Conservation (phyloP, 345 rosid genomes). For the Lepidium aucheri region DNA sequence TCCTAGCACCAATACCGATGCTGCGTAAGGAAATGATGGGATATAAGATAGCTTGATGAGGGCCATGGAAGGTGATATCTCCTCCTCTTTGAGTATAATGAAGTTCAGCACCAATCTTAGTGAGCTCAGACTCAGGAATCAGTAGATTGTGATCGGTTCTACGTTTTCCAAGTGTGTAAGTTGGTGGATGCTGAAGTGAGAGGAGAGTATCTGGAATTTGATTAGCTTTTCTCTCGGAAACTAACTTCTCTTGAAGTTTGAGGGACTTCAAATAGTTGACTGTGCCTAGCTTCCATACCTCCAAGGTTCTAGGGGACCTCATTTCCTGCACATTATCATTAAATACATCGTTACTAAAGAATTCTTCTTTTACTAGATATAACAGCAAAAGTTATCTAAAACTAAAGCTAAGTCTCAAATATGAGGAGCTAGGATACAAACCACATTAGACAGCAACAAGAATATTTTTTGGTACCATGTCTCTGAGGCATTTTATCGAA, state of each 20-base stretch:
- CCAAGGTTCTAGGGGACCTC: constrained; percentile 47
- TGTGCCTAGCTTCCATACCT: constrained; percentile 71
- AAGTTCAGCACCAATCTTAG: constrained; percentile 68
- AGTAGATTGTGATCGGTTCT: constrained; percentile 72
- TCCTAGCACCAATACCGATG: constrained; percentile 64
- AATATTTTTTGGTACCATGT: background rate
- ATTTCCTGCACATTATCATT: constrained; percentile 34
- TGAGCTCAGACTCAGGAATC: constrained; percentile 53
- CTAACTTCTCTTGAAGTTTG: constrained; percentile 67
- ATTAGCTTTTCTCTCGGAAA: constrained; percentile 44
- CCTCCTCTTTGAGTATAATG: constrained; percentile 93
- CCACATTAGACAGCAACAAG: background rate
- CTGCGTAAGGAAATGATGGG: constrained; percentile 73
- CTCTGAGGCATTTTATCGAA: constrained; percentile 28
- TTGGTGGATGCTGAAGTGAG: constrained; percentile 81
- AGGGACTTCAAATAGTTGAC: constrained; percentile 71
- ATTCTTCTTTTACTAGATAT: too few relatives aligned
- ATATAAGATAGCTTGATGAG: constrained; percentile 69
- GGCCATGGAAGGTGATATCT: constrained; percentile 87
- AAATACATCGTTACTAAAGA: background rate
- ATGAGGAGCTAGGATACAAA: background rate
- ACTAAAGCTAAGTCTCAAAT: background rate
- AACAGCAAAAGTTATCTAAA: background rate
- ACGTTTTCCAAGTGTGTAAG: constrained; percentile 76
- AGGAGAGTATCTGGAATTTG: constrained; percentile 55